Percentiles rank a stretch among this genome's conserved stretches.
Conservation (phyloP, 257 asterid species). For the Cinchona pubescens region DNA sequence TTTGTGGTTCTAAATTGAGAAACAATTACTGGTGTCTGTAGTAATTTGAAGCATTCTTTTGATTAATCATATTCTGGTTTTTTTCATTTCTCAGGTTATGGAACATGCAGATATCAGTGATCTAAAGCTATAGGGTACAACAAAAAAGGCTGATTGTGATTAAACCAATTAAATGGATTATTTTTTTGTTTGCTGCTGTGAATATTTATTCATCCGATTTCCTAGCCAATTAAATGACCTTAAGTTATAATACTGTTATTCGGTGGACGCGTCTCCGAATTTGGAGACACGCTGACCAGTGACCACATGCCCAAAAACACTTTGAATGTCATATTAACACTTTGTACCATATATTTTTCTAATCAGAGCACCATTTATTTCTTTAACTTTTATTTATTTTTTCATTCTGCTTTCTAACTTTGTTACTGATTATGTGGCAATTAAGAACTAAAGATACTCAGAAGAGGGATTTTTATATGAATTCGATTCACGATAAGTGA, state of each 20-base stretch:
- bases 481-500: too few relatives aligned
- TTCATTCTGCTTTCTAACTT: not conserved
- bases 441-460: not conserved
- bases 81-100: conserved; percentile 45
- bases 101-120: conserved; percentile 44
- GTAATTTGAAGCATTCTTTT: too few relatives aligned
- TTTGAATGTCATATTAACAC: not conserved
- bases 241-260: not conserved
- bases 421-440: not conserved
- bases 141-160: not conserved
- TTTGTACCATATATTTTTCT: not conserved
- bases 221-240: not conserved
- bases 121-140: not conserved
- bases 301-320: conserved; percentile 5
- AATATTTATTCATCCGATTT: not conserved
- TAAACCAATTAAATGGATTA: not conserved
- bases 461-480: too few relatives aligned
- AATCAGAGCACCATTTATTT: not conserved
- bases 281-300: conserved; percentile 3
- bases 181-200: not conserved
- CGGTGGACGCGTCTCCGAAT: not conserved
- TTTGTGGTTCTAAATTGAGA: not conserved
- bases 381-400: not conserved
- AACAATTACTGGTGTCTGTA: not conserved
- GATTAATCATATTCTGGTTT: not conserved